phyloP scores from a whole-genome alignment of 805 yeast species.

The Candida andamanensis region DNA sequence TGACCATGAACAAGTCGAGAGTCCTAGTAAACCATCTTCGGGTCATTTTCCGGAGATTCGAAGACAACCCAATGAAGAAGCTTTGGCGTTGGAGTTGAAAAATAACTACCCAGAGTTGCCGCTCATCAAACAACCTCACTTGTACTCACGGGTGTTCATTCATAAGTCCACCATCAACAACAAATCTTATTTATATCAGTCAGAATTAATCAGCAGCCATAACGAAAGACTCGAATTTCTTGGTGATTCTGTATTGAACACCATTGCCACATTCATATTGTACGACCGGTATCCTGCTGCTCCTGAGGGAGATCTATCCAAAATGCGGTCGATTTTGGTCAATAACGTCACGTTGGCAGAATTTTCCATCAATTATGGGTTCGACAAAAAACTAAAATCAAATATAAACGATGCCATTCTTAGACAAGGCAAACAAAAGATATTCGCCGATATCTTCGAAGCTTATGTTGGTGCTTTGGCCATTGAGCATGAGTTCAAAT shows the following conservation, averaged over 20 bases:
- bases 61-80: neutral
- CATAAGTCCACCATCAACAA: constrained; percentile 71
- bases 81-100: too few species aligned
- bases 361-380: constrained; percentile 65
- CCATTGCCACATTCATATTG: constrained; percentile 63
- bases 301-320: constrained; percentile 77
- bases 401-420: constrained; percentile 43
- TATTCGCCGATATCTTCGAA: constrained; percentile 86
- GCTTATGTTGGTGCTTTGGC: constrained; percentile 87
- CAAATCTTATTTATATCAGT: constrained; percentile 48
- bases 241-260: constrained; percentile 82
- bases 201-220: constrained; percentile 57
- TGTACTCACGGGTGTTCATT: constrained; percentile 68
- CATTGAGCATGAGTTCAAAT: constrained; percentile 49
- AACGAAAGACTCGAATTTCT: constrained; percentile 87
- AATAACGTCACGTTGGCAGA: constrained; percentile 66
- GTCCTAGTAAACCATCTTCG: neutral
- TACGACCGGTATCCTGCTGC: constrained; percentile 63
- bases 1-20: neutral
- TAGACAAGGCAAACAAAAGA: constrained; percentile 56
- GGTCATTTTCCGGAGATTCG: constrained; percentile 1
- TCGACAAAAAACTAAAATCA: constrained; percentile 52
- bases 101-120: constrained; percentile 45
- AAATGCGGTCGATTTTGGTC: constrained; percentile 63
- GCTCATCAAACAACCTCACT: constrained; percentile 49